phyloP scores from a whole-genome alignment of 495 filamentous ascomycete species.

The Hypoxylon lienhwacheense region DNA sequence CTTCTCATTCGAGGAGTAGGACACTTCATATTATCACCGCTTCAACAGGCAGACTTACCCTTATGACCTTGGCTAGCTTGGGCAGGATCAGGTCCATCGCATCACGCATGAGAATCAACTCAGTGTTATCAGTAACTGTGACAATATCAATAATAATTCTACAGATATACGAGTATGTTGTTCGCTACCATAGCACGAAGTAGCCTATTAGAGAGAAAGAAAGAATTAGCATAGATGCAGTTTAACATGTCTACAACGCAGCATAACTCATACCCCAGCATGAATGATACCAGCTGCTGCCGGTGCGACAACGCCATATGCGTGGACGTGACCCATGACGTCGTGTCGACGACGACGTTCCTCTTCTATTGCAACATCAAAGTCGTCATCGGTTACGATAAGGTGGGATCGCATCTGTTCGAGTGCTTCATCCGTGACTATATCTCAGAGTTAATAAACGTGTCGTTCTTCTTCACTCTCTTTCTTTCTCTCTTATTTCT shows the following conservation, averaged over 20 bases:
- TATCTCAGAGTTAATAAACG: slow-evolving; percentile 11
- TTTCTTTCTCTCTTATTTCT: no score
- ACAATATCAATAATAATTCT: not conserved
- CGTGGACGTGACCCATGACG: slow-evolving; percentile 73
- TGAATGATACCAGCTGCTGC: slow-evolving; percentile 69
- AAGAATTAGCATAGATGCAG: slow-evolving; percentile 6
- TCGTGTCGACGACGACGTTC: slow-evolving; percentile 73
- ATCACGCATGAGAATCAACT: slow-evolving; percentile 80
- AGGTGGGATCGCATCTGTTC: slow-evolving; percentile 73
- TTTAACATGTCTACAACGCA: not conserved
- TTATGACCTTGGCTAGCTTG: slow-evolving; percentile 83
- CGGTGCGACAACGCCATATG: slow-evolving; percentile 68
- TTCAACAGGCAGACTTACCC: slow-evolving; percentile 5
- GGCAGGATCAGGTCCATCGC: slow-evolving; percentile 49
- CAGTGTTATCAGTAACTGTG: slow-evolving; percentile 76
- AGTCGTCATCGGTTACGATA: slow-evolving; percentile 76
- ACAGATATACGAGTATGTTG: not conserved
- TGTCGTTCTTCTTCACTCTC: no score
- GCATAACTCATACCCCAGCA: slow-evolving; percentile 51
- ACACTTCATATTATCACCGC: not conserved
- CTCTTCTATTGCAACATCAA: slow-evolving; percentile 73
- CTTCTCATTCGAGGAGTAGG: not conserved
- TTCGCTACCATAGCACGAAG: slow-evolving; percentile 13
- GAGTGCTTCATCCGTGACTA: slow-evolving; percentile 71
- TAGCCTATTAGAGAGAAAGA: slow-evolving; percentile 1